Evolutionary conservation across 169 alveolate species (phyloP).

Genomic region (Plasmodium yoelii): DNA sequence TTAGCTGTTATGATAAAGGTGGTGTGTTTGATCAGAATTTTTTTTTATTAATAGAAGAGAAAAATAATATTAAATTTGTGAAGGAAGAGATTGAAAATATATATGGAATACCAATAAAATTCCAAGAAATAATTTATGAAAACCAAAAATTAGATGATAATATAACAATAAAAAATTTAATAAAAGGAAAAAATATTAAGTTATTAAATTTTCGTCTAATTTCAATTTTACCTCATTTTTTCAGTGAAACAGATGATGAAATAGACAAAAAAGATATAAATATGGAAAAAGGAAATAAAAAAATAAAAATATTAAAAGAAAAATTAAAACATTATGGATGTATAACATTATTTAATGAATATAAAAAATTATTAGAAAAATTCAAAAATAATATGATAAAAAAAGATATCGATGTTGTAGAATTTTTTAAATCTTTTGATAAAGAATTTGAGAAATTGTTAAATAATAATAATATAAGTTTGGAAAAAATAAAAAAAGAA

Average conservation of each 20-base stretch:
- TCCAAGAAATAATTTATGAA: conserved; percentile 57
- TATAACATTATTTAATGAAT: conserved; percentile 47
- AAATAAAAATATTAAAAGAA: conserved; percentile 18
- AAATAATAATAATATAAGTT: conserved; percentile 40
- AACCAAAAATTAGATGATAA: conserved; percentile 19
- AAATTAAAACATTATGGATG: conserved; percentile 32
- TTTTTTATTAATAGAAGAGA: conserved; percentile 23
- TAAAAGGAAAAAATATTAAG: conserved; percentile 39
- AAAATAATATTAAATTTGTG: conserved; percentile 16
- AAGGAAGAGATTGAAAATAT: conserved; percentile 36
- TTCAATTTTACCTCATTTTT: conserved; percentile 47
- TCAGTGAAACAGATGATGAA: conserved; percentile 16
- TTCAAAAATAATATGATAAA: conserved; percentile 24
- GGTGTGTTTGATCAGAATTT: conserved; percentile 25
- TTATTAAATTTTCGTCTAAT: conserved; percentile 40
- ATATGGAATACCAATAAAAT: conserved; percentile 54
- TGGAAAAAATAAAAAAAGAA: conserved; percentile 60
- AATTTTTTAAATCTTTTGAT: conserved; percentile 35
- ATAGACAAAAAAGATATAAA: not conserved
- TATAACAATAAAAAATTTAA: conserved; percentile 21
- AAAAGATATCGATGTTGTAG: conserved; percentile 20
- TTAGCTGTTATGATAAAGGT: conserved; percentile 45
- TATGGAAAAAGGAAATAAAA: conserved; percentile 25
- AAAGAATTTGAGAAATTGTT: conserved; percentile 22
- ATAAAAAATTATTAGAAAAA: conserved; percentile 32